Evolutionary conservation across 1,139 yeast species (phyloP), one percentile per base, ranked within the genome.

Genomic region (Saccharomyces hybrid): DNA sequence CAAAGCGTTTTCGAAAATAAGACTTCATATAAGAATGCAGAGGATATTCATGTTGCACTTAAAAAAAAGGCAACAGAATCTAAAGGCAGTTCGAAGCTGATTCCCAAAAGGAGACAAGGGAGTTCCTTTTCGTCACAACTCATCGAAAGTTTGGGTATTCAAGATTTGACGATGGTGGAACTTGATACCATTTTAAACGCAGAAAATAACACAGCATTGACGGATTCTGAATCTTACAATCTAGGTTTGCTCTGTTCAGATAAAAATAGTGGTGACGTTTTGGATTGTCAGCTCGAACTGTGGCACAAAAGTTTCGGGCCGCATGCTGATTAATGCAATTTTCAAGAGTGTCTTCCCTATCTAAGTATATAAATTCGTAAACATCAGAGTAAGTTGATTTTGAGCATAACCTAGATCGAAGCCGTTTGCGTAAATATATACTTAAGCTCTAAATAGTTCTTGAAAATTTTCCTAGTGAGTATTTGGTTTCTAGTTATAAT

Each of bases 241-340:
- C 47, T 65, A n/a, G 65, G 66, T 48, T 59, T 69, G 61, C 51
- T 67, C 9, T 63, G 64, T 44, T 57, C 65, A 1, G 65, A 62
- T 52, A 50, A 41, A 26, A 54, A 58, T 30, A 59, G 61, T 25
- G 62, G 63, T 11, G 65, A 63, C 46, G 59, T 57, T 5, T 52
- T 54, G n/a, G 67, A 64, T 51, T 64, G 60, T 48, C 63, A 62
- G 44, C 50, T 66, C 11, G 67, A 66, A 30, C 47, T 65, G 16
- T 67, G 70, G 70, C 58, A 60, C 46, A 57, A 57, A 28, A 60
- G 59, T 30, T 65, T 64, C 49, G 44, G 44, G 5, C 44, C 44
- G 6, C 44, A 38, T 16, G 44, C 13, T 38, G 44, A 38, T 8
- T 20, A 38, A 38, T 16, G 25, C 13, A 16, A 38, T 5, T 4